phyloP scores from a whole-genome alignment of 2,329 filamentous ascomycete genomes.

The Xylaria sp. region DNA sequence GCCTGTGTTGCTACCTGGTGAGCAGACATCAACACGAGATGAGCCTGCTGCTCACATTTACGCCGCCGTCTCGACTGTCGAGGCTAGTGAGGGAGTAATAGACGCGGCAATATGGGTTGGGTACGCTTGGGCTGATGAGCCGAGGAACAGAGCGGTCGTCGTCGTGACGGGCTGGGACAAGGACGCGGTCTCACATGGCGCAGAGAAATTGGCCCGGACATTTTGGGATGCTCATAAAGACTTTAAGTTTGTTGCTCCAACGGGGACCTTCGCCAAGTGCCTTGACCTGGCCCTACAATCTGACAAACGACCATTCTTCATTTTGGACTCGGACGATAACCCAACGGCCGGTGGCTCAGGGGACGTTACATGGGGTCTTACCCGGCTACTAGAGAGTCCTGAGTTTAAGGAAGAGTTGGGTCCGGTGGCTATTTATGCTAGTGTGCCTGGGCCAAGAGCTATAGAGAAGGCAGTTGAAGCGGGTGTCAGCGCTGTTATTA shows the following conservation, averaged over 20 bases:
- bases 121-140: slow-evolving; percentile 62
- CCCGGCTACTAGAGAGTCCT: slow-evolving; percentile 49
- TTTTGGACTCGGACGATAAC: slow-evolving; percentile 62
- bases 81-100: slow-evolving; percentile 48
- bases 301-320: slow-evolving; percentile 53
- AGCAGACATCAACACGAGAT: slow-evolving; percentile 60
- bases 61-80: slow-evolving; percentile 51
- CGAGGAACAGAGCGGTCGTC: slow-evolving; percentile 55
- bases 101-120: slow-evolving; percentile 62
- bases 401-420: slow-evolving; percentile 50
- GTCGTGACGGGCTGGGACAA: slow-evolving; percentile 59
- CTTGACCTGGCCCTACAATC: slow-evolving; percentile 52
- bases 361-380: slow-evolving; percentile 59
- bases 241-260: slow-evolving; percentile 59
- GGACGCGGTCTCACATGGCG: slow-evolving; percentile 45
- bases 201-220: slow-evolving; percentile 50
- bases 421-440: slow-evolving; percentile 57
- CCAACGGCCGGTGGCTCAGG: slow-evolving; percentile 61
- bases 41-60: slow-evolving; percentile 59
- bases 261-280: slow-evolving; percentile 53
- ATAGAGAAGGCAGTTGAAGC: slow-evolving; percentile 49
- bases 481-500: slow-evolving; percentile 53
- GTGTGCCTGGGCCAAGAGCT: slow-evolving; percentile 54
- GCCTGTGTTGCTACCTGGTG: slow-evolving; percentile 58
- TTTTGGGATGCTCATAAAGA: slow-evolving; percentile 55